Evolutionary conservation across 1,139 yeast species (phyloP).

Genomic region (Arxiozyma slooffiae): DNA sequence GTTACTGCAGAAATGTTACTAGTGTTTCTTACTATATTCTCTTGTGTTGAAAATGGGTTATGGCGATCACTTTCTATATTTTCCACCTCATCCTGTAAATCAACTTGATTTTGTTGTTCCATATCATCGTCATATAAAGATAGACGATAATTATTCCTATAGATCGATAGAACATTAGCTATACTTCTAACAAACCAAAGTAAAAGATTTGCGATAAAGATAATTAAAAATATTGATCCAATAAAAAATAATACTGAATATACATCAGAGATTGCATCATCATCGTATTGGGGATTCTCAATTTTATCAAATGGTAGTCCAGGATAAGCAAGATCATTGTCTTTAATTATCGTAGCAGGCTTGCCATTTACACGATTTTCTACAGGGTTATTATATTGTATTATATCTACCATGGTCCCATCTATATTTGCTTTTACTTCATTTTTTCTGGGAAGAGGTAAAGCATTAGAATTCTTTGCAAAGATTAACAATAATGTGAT

Average conservation of each 20-base stretch:
- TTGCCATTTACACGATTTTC: not conserved
- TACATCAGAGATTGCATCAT: not conserved
- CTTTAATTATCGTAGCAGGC: not conserved
- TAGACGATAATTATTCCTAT: not conserved
- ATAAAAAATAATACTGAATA: not conserved
- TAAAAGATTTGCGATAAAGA: not conserved
- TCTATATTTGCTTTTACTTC: not conserved
- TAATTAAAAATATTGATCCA: not conserved
- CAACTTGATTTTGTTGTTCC: not conserved
- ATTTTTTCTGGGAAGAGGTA: not conserved
- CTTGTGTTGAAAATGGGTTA: not conserved
- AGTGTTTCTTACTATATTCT: not conserved
- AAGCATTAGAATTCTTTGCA: not conserved
- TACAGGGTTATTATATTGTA: not conserved
- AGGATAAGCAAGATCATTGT: not conserved
- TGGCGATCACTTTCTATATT: not conserved
- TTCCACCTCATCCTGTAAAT: not conserved
- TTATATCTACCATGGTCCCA: slow-evolving; percentile 1
- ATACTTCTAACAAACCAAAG: not conserved
- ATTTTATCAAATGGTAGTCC: not conserved
- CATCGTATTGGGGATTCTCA: not conserved
- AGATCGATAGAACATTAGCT: not conserved
- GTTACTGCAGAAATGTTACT: not conserved
- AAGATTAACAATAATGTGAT: not conserved
- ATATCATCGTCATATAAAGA: slow-evolving; percentile 1